Conservation (phyloP, 148 eudicot genomes). For the Vaccinium myrtillus region DNA sequence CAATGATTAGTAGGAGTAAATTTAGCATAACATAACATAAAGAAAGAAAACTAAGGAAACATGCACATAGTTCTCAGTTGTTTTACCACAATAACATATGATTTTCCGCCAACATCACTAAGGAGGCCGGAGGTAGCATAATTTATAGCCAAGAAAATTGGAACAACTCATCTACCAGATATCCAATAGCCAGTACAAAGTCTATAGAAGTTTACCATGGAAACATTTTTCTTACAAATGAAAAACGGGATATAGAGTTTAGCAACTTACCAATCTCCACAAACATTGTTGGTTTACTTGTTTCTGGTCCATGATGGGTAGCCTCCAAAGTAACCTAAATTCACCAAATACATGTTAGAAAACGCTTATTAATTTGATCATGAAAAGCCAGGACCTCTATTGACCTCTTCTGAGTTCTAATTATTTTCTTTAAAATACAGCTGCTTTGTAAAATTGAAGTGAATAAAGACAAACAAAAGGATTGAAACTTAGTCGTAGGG, state of each 20-base stretch:
- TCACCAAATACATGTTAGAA: constrained; percentile 6
- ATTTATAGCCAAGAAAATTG: not conserved
- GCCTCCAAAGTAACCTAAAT: constrained; percentile 85
- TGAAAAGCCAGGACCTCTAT: not conserved
- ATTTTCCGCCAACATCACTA: not conserved
- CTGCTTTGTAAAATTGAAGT: not conserved
- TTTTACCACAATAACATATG: not conserved
- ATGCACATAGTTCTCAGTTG: not conserved
- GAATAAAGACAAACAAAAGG: not conserved
- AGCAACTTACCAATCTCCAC: constrained; percentile 69
- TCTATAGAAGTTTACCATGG: not conserved
- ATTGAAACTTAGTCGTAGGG: too few relatives aligned
- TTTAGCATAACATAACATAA: not conserved
- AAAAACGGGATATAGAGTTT: not conserved
- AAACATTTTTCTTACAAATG: not conserved
- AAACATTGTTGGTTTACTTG: constrained; percentile 84
- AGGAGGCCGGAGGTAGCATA: not conserved
- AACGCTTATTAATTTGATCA: not conserved
- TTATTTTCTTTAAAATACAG: not conserved
- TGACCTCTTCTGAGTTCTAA: not conserved
- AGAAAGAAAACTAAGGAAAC: not conserved
- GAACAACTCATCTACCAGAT: not conserved
- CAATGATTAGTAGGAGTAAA: not conserved
- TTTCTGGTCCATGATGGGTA: constrained; percentile 92
- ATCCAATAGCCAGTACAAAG: too few relatives aligned